A percentile compares a stretch with the other conserved stretches of the same genome.
Evolutionary conservation across 2,329 filamentous ascomycete genomes (phyloP).

Genomic region (Cercospora zeae-maydis): DNA sequence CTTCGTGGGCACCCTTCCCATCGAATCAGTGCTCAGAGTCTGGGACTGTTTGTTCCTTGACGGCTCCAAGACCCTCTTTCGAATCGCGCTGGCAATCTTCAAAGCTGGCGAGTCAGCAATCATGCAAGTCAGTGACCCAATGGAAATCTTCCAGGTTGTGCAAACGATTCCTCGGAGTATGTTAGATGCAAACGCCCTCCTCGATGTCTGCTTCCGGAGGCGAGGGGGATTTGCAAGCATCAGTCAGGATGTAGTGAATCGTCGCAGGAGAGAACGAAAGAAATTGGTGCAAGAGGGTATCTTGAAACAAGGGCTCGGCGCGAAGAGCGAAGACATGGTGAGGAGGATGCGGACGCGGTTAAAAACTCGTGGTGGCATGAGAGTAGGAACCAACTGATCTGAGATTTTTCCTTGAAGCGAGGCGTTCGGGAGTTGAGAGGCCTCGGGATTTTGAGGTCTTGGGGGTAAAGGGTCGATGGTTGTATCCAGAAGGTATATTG

Average conservation of each 20-base stretch:
- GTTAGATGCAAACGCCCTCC: constrained; percentile 74
- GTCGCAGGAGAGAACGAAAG: constrained; percentile 63
- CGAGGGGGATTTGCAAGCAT: constrained; percentile 72
- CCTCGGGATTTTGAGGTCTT: background rate
- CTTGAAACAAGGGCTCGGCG: constrained; percentile 6
- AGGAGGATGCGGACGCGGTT: constrained; percentile 12
- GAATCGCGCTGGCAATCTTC: constrained; percentile 86
- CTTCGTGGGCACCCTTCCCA: constrained; percentile 87
- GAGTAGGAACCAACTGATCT: background rate
- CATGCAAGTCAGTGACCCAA: constrained; percentile 73
- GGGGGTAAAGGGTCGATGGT: background rate
- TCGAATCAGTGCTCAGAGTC: constrained; percentile 84
- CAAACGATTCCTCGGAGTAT: constrained; percentile 79
- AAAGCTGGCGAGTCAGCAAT: constrained; percentile 82
- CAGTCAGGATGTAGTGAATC: constrained; percentile 77
- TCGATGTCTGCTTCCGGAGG: constrained; percentile 74
- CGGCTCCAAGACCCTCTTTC: constrained; percentile 88
- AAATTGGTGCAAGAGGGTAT: constrained; percentile 28
- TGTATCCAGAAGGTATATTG: background rate
- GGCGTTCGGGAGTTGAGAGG: background rate
- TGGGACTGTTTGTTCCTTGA: constrained; percentile 98
- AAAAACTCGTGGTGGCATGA: constrained; percentile 1
- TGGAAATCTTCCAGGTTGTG: constrained; percentile 94
- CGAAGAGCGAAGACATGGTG: constrained; percentile 10
- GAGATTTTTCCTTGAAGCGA: background rate